Percentiles rank a stretch among this genome's conserved stretches.
Evolutionary conservation across 441 rosid species (phyloP).

Genomic region (Gossypium davidsonii): DNA sequence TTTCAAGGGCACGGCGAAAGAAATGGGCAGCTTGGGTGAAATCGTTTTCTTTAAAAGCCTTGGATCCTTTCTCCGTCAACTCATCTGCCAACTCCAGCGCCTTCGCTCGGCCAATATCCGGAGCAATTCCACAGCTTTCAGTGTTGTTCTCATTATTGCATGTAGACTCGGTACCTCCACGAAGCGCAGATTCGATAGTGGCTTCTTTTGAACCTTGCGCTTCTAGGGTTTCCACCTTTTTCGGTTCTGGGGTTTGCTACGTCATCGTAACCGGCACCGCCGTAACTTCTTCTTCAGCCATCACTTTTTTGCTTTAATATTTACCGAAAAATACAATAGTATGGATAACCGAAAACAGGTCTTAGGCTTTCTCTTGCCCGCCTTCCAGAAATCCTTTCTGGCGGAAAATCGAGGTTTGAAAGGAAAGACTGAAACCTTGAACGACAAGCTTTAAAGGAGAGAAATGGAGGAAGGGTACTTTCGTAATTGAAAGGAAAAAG

Average conservation of each 20-base stretch:
- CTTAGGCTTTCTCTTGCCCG: not conserved
- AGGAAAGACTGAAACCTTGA: not conserved
- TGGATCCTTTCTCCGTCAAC: constrained; percentile 51
- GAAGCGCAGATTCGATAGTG: constrained; percentile 34
- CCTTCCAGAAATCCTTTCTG: constrained; percentile 16
- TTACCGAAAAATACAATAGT: not conserved
- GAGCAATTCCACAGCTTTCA: constrained; percentile 36
- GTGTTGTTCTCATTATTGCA: constrained; percentile 43
- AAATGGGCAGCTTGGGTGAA: constrained; percentile 73
- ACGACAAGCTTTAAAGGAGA: not conserved
- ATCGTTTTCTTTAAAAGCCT: constrained; percentile 53
- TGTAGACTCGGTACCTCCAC: constrained; percentile 55
- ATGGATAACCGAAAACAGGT: not conserved
- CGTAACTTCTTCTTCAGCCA: constrained; percentile 46
- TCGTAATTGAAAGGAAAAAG: not conserved
- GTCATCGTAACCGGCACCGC: constrained; percentile 22
- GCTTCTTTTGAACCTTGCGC: constrained; percentile 49
- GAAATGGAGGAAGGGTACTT: not conserved
- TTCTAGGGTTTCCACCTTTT: constrained; percentile 21
- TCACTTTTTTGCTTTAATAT: not conserved
- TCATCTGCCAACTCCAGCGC: constrained; percentile 56
- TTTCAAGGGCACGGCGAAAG: constrained; percentile 85
- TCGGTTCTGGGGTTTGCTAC: constrained; percentile 17
- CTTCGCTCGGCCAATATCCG: constrained; percentile 40
- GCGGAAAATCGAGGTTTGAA: constrained; percentile 10